Conservation (phyloP, 1,284 basidiomycete genomes). For the Waitea zeae region DNA sequence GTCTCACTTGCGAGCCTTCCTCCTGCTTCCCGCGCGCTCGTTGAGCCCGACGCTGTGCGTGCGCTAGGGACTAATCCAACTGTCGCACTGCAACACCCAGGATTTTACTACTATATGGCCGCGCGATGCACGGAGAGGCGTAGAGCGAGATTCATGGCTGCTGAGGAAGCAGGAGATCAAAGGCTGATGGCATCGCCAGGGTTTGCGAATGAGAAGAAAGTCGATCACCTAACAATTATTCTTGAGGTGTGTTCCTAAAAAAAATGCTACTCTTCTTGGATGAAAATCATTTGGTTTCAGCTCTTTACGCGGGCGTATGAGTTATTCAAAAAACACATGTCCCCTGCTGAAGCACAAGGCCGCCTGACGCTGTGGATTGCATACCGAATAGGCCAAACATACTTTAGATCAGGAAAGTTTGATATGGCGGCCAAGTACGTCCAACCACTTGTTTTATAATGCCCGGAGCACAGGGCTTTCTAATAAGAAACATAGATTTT, state of each 20-base stretch:
- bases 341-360: conserved; percentile 25
- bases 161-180: conserved; percentile 39
- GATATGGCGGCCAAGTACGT: conserved; percentile 76
- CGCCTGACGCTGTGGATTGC: conserved; percentile 76
- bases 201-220: conserved; percentile 75
- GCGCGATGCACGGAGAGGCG: conserved; percentile 70
- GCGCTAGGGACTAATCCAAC: conserved; percentile 48
- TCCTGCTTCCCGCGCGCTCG: conserved; percentile 13
- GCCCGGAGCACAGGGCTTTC: neutral
- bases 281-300: conserved; percentile 18
- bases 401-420: conserved; percentile 59
- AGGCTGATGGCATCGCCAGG: conserved; percentile 28
- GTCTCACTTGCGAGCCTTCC: too few species aligned
- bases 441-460: conserved; percentile 18
- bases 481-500: conserved; percentile 56
- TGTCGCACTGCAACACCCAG: conserved; percentile 71
- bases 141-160: conserved; percentile 43
- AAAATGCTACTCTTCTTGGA: neutral
- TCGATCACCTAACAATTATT: conserved; percentile 68
- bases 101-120: conserved; percentile 82
- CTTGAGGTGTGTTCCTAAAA: conserved; percentile 43
- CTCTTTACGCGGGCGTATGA: conserved; percentile 85
- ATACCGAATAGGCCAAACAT: conserved; percentile 71
- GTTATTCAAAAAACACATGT: conserved; percentile 62
- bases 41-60: conserved; percentile 35